phyloP scores from a whole-genome alignment of 73 alveolate genomes.

The Tetrahymena elliotti region DNA sequence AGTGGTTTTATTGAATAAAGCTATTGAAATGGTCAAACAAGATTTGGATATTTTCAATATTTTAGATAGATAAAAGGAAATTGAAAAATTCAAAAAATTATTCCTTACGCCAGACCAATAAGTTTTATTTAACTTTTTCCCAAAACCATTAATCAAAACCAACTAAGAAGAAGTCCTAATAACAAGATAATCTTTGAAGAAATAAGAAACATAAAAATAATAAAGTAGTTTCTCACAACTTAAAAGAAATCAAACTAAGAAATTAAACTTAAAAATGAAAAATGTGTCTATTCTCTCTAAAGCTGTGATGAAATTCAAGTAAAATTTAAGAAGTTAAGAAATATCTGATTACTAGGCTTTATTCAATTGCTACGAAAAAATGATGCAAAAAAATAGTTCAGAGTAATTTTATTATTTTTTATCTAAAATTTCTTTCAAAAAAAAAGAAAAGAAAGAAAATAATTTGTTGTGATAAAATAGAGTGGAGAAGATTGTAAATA shows the following conservation, averaged over 20 bases:
- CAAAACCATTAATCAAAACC: neutral
- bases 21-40: neutral
- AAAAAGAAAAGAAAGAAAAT: no score
- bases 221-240: neutral
- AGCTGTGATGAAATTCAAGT: neutral
- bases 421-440: no score
- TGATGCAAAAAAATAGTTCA: neutral
- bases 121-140: neutral
- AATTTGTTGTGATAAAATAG: neutral
- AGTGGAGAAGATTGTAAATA: neutral
- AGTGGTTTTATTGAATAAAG: neutral
- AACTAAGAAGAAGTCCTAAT: neutral
- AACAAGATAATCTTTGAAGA: neutral
- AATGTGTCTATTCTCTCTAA: neutral
- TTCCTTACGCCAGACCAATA: neutral
- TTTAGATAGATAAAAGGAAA: neutral
- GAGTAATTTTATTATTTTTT: neutral
- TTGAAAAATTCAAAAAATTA: neutral
- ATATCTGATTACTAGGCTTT: neutral
- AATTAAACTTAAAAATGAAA: neutral
- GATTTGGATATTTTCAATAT: neutral
- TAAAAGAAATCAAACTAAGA: neutral
- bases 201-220: neutral
- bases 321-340: neutral
- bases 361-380: neutral